phyloP scores from a whole-genome alignment of 495 filamentous ascomycete genomes.

The Clavariopsis aquatica region DNA sequence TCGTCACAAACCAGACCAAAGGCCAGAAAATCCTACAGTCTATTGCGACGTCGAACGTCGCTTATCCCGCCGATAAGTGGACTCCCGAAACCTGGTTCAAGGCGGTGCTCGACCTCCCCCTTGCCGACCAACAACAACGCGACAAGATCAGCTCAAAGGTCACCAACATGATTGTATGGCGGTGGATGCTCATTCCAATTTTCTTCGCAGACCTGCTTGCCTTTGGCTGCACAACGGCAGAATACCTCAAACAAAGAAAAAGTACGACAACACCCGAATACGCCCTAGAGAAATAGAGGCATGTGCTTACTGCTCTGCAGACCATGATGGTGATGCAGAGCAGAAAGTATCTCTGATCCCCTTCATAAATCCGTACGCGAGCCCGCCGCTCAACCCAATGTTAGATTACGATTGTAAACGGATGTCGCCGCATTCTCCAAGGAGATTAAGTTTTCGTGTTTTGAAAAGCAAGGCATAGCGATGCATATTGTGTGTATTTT shows the following conservation, averaged over 20 bases:
- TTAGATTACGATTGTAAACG: not conserved
- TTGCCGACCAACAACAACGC: constrained; percentile 41
- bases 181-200: constrained; percentile 57
- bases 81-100: constrained; percentile 60
- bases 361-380: constrained; percentile 2
- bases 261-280: constrained; percentile 12
- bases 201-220: constrained; percentile 47
- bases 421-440: not conserved
- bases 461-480: constrained; percentile 9
- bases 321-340: constrained; percentile 10
- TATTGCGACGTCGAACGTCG: constrained; percentile 40
- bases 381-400: constrained; percentile 1
- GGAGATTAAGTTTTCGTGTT: not conserved
- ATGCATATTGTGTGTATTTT: not conserved
- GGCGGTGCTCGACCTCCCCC: constrained; percentile 51
- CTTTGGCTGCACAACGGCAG: constrained; percentile 30
- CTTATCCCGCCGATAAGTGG: constrained; percentile 54
- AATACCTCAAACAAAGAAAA: constrained; percentile 26
- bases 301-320: constrained; percentile 23
- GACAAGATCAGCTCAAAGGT: constrained; percentile 49
- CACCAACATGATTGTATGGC: constrained; percentile 53
- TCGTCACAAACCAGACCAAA: constrained; percentile 46
- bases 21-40: constrained; percentile 48
- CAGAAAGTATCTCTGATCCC: constrained; percentile 17
- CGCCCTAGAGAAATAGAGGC: constrained; percentile 21